Percentiles rank a stretch among this genome's conserved stretches.
phyloP scores from a whole-genome alignment of 2,329 filamentous ascomycete species.

The Davidsoniella australis region DNA sequence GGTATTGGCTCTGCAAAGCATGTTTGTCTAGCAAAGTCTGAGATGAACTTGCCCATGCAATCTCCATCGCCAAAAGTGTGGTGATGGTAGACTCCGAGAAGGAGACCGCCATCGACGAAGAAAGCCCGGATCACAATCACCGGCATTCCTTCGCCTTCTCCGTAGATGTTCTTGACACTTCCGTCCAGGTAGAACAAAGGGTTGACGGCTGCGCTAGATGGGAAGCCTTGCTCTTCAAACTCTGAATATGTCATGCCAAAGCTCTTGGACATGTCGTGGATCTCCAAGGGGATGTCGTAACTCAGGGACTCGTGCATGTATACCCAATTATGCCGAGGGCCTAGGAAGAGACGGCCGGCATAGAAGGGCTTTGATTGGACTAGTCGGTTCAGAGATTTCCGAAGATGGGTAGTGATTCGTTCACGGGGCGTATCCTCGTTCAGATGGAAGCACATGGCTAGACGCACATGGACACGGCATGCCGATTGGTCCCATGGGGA shows the following conservation, averaged over 20 bases:
- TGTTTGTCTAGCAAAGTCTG: slow-evolving; percentile 20
- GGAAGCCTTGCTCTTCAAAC: slow-evolving; percentile 17
- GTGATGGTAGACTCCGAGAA: slow-evolving; percentile 25
- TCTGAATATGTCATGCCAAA: slow-evolving; percentile 17
- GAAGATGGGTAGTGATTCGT: slow-evolving; percentile 12
- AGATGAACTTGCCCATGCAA: slow-evolving; percentile 23
- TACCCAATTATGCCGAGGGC: slow-evolving; percentile 13
- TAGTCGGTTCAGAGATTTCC: slow-evolving; percentile 14
- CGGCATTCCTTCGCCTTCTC: slow-evolving; percentile 17
- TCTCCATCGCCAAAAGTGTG: slow-evolving; percentile 27
- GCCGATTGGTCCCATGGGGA: slow-evolving; percentile 14
- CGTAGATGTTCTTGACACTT: neutral
- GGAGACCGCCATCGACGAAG: slow-evolving; percentile 23
- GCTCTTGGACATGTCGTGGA: slow-evolving; percentile 12
- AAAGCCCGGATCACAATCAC: slow-evolving; percentile 23
- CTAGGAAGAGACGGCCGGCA: slow-evolving; percentile 17
- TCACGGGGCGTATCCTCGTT: slow-evolving; percentile 8
- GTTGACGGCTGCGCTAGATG: slow-evolving; percentile 18
- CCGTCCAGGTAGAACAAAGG: slow-evolving; percentile 14
- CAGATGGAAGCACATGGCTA: slow-evolving; percentile 17
- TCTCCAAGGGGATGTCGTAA: slow-evolving; percentile 15
- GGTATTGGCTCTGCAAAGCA: slow-evolving; percentile 14
- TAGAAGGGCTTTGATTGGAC: slow-evolving; percentile 16
- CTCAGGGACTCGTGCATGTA: slow-evolving; percentile 13
- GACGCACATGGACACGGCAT: slow-evolving; percentile 13